Percentiles rank a stretch among this genome's conserved stretches.
These are phyloP conservation scores for Nemophila menziesii DNA, from an alignment of 257 asterid genomes.

Conservation along the genomic window DNA sequence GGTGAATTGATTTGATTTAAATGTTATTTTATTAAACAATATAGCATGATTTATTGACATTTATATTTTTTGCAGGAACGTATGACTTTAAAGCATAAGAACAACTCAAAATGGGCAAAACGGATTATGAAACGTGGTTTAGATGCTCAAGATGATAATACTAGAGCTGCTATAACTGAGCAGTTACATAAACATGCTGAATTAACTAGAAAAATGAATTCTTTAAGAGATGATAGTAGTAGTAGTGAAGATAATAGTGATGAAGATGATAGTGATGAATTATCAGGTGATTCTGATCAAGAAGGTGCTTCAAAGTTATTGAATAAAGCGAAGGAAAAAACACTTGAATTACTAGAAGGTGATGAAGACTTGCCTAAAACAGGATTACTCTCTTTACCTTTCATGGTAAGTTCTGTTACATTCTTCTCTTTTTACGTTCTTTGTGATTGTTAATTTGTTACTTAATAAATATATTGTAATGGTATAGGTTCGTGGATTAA, in stretches of 20 bases:
- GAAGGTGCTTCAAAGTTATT: conserved; percentile 37
- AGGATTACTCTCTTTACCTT: conserved; percentile 83
- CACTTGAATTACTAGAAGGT: conserved; percentile 42
- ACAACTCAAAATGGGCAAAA: conserved; percentile 74
- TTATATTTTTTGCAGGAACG: conserved; percentile 53
- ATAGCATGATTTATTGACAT: not conserved
- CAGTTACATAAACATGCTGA: conserved; percentile 73
- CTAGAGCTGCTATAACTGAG: conserved; percentile 69
- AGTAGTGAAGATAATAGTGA: conserved; percentile 80
- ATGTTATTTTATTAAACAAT: not conserved
- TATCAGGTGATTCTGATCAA: conserved; percentile 38
- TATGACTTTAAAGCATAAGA: conserved; percentile 75
- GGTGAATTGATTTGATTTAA: conserved; percentile 40
- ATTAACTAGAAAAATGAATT: conserved; percentile 71
- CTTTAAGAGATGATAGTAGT: conserved; percentile 58
- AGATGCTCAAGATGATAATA: conserved; percentile 65
- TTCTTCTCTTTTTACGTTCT: conserved; percentile 8
- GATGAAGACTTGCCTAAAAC: conserved; percentile 64
- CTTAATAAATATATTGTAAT: not conserved
- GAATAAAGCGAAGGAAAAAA: conserved; percentile 65
- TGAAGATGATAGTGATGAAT: conserved; percentile 49
- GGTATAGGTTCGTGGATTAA: conserved; percentile 50
- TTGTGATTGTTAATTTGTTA: not conserved
- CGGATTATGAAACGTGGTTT: conserved; percentile 71
- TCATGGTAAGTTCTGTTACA: conserved; percentile 53